A percentile compares a stretch with the other conserved stretches of the same genome.
These are phyloP conservation scores for Colletotrichum noveboracense DNA, from an alignment of 2,329 filamentous ascomycete genomes.

Conservation along the genomic window DNA sequence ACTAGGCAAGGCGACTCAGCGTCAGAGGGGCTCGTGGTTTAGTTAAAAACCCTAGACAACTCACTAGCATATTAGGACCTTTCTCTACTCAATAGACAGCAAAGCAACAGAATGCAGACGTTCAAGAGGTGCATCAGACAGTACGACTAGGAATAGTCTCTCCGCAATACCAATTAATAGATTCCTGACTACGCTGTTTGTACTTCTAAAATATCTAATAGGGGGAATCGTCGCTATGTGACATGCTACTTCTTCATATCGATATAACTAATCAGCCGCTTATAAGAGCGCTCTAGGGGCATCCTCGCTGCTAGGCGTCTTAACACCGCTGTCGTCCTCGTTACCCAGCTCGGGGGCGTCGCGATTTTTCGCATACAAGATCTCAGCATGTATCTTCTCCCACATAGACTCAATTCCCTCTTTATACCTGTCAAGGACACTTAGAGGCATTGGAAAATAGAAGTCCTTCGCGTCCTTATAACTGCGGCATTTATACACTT, in stretches of 20 bases:
- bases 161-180: neutral
- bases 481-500: too few species aligned
- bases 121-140: neutral
- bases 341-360: neutral
- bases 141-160: accelerated
- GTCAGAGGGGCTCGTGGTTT: accelerated
- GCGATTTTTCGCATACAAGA: neutral
- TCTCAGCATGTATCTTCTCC: neutral
- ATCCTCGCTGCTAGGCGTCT: neutral
- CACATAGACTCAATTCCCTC: neutral
- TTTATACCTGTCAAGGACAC: too few species aligned
- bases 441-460: too few species aligned
- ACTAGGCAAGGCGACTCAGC: too few species aligned
- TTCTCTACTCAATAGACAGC: neutral
- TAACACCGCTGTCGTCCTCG: neutral
- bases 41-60: accelerated
- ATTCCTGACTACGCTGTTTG: neutral
- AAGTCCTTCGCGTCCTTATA: too few species aligned
- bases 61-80: accelerated
- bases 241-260: neutral
- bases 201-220: neutral
- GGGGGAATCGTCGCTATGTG: neutral
- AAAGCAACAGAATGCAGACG: neutral
- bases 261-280: neutral
- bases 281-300: accelerated